These are phyloP conservation scores for Herpotrichia juniperi DNA, from an alignment of 2,329 filamentous ascomycete species.

Conservation along the genomic window DNA sequence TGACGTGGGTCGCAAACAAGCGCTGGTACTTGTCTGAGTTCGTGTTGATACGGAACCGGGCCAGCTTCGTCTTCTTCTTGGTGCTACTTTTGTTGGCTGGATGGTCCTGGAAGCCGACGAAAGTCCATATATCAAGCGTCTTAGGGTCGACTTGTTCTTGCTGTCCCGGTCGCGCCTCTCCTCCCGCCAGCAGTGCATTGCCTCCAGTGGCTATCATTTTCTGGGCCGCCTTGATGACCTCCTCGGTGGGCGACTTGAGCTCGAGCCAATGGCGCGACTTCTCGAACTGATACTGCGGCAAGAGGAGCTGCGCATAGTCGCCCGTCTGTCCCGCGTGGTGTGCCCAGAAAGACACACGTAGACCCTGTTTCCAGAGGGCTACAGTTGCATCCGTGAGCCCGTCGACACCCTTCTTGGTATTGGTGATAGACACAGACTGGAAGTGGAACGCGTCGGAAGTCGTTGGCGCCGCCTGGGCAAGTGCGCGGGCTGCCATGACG, in stretches of 20 bases:
- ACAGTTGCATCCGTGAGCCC: slow-evolving; percentile 30
- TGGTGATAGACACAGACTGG: slow-evolving; percentile 11
- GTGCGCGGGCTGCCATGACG: slow-evolving; percentile 35
- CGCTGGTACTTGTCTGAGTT: slow-evolving; percentile 37
- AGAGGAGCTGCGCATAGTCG: slow-evolving; percentile 29
- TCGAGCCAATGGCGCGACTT: slow-evolving; percentile 27
- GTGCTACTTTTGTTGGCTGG: background rate
- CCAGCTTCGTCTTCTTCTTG: slow-evolving; percentile 5
- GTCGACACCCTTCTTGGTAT: background rate
- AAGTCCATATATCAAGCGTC: slow-evolving; percentile 17
- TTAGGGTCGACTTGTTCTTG: background rate
- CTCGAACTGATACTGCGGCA: slow-evolving; percentile 41
- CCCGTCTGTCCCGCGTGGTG: slow-evolving; percentile 37
- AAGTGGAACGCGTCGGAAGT: slow-evolving; percentile 6
- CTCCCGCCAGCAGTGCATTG: too few species aligned
- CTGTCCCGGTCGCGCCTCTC: background rate
- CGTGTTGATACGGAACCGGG: slow-evolving; percentile 52
- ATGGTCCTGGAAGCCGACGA: slow-evolving; percentile 2
- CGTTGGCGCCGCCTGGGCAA: slow-evolving; percentile 9
- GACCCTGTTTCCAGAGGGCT: slow-evolving; percentile 50
- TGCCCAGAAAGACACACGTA: slow-evolving; percentile 47
- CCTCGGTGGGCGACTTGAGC: background rate
- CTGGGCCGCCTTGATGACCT: background rate
- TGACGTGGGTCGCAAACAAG: slow-evolving; percentile 46
- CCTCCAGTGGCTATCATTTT: background rate